phyloP scores from a whole-genome alignment of 2,329 filamentous ascomycete species.

The Colletotrichum spaethianum region DNA sequence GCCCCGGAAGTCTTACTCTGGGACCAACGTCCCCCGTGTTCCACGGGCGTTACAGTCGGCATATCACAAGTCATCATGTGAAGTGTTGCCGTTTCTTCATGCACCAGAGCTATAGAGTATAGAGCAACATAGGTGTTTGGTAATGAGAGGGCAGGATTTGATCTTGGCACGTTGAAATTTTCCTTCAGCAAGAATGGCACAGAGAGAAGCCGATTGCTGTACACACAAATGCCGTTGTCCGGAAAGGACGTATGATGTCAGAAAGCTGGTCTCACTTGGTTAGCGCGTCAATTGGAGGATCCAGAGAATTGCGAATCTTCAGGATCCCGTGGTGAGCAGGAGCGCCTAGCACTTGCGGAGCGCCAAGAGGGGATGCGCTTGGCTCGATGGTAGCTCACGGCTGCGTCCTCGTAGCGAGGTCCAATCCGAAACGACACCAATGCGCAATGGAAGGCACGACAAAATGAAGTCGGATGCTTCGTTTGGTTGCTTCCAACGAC shows the following conservation, averaged over 20 bases:
- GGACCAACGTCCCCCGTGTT: not conserved
- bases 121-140: conserved; percentile 66
- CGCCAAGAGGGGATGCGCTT: not conserved
- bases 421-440: conserved; percentile 26
- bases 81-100: conserved; percentile 69
- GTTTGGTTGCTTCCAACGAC: conserved; percentile 6
- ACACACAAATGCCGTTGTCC: conserved; percentile 69
- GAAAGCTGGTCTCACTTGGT: not conserved
- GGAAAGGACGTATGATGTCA: not conserved
- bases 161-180: conserved; percentile 69
- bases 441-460: conserved; percentile 10
- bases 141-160: conserved; percentile 65
- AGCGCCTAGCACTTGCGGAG: conserved; percentile 12
- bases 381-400: not conserved
- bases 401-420: not conserved
- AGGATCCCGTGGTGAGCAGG: not conserved
- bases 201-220: conserved; percentile 67
- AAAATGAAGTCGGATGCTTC: not conserved
- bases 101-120: conserved; percentile 56
- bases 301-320: not conserved
- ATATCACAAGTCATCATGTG: not conserved
- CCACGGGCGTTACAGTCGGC: not conserved
- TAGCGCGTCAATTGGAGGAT: not conserved
- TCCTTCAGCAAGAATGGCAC: conserved; percentile 72
- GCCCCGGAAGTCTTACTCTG: not conserved